Evolutionary conservation across 352 stramenopile species (phyloP), one percentile per base, ranked within the genome.

Genomic region (Peronospora belbahrii): DNA sequence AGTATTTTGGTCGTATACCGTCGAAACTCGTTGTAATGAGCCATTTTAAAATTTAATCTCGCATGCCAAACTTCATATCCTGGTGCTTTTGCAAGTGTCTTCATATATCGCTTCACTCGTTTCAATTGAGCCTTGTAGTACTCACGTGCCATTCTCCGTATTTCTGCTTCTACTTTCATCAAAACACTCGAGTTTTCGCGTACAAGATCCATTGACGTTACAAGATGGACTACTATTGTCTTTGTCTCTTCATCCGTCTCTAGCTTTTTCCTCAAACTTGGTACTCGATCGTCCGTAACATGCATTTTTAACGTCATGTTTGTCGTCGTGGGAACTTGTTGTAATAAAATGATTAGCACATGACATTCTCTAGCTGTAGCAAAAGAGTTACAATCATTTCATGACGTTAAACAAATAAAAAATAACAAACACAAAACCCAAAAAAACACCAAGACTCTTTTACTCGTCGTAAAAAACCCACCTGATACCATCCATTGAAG

Each of bases 91-190:
- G 63, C 70, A 10, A 88, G 62, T 8, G 66, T 59, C 38, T 94
- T 94, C 56, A 90, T 87, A 59, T 88, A 88, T 28, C 78, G 60
- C 54, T 94, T 94, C n/a, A 92, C 83, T 7, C 83, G 74, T 55
- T 94, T 94, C 8, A 76, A 69, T 40, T 94, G 83, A 11, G 74
- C 59, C 54, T 92, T 94, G 67, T 91, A 94, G 59, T 94, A 94
- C 60, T 94, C 83, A 15, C 90, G 56, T 28, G 83, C 75, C 54
- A 87, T 78, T 33, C 74, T 85, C 18, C 80, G 72, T 13, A 94
- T 62, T 2, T 70, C 62, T 3, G 64, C 66, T 43, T 94, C 83
- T 14, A 94, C 59, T 48, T 94, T 94, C 2, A 62, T 59, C 15
- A 94, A 42, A 37, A 84, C 53, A 11, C 56, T 57, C 6, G 76